Conservation (phyloP, 2,329 filamentous ascomycete species). For the Gnomoniopsis sp. region DNA sequence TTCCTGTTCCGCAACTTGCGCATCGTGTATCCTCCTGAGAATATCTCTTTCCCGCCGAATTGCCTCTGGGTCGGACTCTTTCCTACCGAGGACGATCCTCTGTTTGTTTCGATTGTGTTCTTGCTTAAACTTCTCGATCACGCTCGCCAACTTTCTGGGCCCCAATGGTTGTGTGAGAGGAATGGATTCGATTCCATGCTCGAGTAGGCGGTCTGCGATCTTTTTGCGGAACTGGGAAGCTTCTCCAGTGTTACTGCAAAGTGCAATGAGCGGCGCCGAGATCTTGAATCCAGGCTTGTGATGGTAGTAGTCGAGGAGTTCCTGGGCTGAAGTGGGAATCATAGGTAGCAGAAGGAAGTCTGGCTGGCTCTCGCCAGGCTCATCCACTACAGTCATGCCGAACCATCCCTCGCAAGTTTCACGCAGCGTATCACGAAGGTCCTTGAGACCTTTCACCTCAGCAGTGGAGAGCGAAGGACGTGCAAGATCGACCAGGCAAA, state of each 20-base stretch:
- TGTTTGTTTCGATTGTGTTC: background rate
- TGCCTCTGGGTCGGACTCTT: conserved; percentile 13
- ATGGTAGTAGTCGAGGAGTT: conserved; percentile 2
- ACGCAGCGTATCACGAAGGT: conserved; percentile 27
- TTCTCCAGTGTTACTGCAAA: conserved; percentile 8
- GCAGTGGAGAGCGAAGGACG: conserved; percentile 5
- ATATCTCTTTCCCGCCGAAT: conserved; percentile 12
- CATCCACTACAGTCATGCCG: conserved; percentile 27
- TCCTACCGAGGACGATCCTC: conserved; percentile 6
- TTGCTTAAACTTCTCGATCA: conserved; percentile 2
- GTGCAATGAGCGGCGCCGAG: background rate
- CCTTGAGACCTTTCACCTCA: conserved; percentile 17
- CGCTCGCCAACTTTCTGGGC: conserved; percentile 8
- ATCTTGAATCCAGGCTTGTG: background rate
- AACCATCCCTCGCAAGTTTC: conserved; percentile 32
- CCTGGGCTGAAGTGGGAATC: conserved; percentile 21
- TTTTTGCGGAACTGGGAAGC: conserved; percentile 3
- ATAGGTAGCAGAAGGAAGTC: conserved; percentile 6
- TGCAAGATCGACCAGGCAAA: conserved; percentile 2
- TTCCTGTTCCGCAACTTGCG: conserved; percentile 3
- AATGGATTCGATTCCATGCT: conserved; percentile 7
- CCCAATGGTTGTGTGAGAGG: conserved; percentile 11
- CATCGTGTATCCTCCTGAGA: background rate
- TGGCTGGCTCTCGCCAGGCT: background rate
- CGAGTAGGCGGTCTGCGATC: conserved; percentile 2